These are phyloP conservation scores for Coriaria nepalensis DNA, from an alignment of 306 rosid genomes.

Conservation along the genomic window DNA sequence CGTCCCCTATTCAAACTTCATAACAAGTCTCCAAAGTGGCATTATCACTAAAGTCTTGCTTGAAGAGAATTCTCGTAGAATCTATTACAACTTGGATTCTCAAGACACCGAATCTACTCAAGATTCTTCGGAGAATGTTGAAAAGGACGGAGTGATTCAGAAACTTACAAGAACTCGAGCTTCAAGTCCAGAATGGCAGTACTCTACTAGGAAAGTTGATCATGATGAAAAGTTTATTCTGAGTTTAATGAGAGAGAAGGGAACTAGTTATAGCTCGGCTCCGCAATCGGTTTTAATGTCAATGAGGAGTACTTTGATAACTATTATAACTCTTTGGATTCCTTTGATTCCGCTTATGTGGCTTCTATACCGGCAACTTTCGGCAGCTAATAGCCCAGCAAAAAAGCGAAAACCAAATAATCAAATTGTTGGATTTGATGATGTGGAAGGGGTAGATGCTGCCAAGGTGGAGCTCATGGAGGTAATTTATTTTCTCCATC, in stretches of 20 bases:
- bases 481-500: conserved; percentile 28
- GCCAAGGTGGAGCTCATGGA: conserved; percentile 93
- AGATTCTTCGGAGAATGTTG: conserved; percentile 9
- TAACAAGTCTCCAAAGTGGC: conserved; percentile 49
- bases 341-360: conserved; percentile 93
- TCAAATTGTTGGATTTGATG: conserved; percentile 74
- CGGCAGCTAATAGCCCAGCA: conserved; percentile 81
- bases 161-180: conserved; percentile 31
- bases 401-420: conserved; percentile 52
- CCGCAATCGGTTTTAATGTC: conserved; percentile 71
- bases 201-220: conserved; percentile 73
- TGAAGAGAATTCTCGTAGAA: conserved; percentile 86
- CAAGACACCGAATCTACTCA: conserved; percentile 13
- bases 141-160: neutral
- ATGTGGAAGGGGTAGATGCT: conserved; percentile 89
- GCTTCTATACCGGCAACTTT: conserved; percentile 87
- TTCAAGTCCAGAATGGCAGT: conserved; percentile 59
- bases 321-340: conserved; percentile 74
- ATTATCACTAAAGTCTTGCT: conserved; percentile 53
- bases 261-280: conserved; percentile 68
- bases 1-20: conserved; percentile 80
- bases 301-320: conserved; percentile 65
- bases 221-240: conserved; percentile 77
- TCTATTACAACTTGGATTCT: conserved; percentile 39
- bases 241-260: conserved; percentile 75